These are phyloP conservation scores for Cyamopsis tetragonoloba DNA, from an alignment of 306 rosid species.

Conservation along the genomic window DNA sequence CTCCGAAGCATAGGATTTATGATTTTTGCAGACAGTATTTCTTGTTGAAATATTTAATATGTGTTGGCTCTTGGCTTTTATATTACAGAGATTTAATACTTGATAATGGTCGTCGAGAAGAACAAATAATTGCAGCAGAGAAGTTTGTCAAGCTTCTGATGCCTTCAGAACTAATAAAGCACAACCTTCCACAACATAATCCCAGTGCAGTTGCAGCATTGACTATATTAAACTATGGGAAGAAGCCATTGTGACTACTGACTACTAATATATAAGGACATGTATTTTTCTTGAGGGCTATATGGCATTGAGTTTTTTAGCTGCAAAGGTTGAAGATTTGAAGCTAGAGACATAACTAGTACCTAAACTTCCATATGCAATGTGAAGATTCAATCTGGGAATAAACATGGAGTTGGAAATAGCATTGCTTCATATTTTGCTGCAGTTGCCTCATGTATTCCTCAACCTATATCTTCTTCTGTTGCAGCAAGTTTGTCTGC, in stretches of 20 bases:
- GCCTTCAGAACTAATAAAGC: constrained; percentile 39
- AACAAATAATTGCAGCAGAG: constrained; percentile 62
- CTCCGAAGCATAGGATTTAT: not conserved
- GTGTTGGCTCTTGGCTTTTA: constrained; percentile 12
- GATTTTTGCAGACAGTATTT: not conserved
- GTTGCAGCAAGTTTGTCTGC: constrained; percentile 4
- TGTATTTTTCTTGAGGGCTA: not conserved
- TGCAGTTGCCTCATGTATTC: not conserved
- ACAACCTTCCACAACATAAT: constrained; percentile 18
- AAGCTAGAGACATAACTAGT: not conserved
- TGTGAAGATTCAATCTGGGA: not conserved
- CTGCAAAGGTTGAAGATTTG: not conserved
- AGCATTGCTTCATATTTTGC: not conserved
- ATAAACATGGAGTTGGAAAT: not conserved
- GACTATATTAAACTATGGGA: constrained; percentile 48
- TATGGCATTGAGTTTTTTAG: not conserved
- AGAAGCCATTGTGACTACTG: constrained; percentile 33
- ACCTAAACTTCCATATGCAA: not conserved
- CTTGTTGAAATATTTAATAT: not conserved
- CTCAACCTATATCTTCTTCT: not conserved
- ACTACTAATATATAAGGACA: not conserved
- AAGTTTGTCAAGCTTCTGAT: constrained; percentile 57
- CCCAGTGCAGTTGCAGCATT: constrained; percentile 79
- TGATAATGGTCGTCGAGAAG: constrained; percentile 38
- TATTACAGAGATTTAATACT: constrained; percentile 53